phyloP scores from a whole-genome alignment of 345 rosid species.

The Citrus medica region DNA sequence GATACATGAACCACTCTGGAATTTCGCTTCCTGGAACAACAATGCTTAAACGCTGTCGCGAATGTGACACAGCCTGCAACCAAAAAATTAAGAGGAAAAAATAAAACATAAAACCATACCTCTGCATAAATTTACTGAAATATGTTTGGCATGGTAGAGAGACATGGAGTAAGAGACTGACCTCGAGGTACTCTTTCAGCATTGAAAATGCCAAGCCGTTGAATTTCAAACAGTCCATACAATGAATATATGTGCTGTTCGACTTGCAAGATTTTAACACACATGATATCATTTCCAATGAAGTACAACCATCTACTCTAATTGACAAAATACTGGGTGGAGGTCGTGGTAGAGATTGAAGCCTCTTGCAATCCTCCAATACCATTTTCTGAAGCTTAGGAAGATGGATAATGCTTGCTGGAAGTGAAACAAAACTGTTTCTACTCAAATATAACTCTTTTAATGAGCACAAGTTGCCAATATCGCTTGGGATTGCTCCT shows the following conservation, averaged over 20 bases:
- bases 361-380: constrained; percentile 17
- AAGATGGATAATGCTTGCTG: background rate
- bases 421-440: background rate
- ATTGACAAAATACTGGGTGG: background rate
- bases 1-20: no score
- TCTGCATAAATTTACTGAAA: background rate
- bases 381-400: background rate
- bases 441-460: background rate
- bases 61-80: background rate
- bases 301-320: constrained; percentile 5
- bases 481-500: no score
- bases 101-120: no score
- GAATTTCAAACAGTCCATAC: background rate
- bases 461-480: no score
- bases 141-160: background rate
- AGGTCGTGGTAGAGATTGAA: constrained; percentile 9
- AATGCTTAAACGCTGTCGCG: no score
- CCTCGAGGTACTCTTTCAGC: background rate
- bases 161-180: background rate
- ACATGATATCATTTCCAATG: background rate
- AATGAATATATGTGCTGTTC: background rate
- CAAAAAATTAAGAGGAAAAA: background rate
- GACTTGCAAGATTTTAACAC: background rate
- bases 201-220: background rate
- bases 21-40: no score